Conservation (phyloP, 305 asterid species). For the Fraxinus velutina region DNA sequence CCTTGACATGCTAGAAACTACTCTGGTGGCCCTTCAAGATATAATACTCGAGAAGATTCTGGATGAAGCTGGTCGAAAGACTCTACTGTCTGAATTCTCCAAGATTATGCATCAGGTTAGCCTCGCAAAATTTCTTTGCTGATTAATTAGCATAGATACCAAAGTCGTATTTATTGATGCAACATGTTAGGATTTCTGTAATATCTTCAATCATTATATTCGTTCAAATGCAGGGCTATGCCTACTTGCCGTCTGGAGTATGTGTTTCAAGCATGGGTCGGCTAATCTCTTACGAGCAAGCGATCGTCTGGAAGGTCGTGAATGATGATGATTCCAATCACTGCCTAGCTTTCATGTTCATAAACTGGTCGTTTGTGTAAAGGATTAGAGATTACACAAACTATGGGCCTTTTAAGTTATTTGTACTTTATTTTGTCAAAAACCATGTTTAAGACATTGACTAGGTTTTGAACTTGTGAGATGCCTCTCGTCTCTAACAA, state of each 20-base stretch:
- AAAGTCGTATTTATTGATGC: background rate
- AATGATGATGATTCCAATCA: constrained; percentile 76
- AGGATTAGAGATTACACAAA: constrained; percentile 8
- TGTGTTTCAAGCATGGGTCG: constrained; percentile 97
- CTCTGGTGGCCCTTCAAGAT: constrained; percentile 85
- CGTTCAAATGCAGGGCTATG: constrained; percentile 53
- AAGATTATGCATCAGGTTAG: constrained; percentile 92
- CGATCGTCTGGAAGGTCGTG: constrained; percentile 83
- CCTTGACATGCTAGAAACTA: constrained; percentile 97
- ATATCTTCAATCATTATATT: background rate
- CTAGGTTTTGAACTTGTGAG: constrained; percentile 23
- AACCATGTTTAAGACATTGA: constrained; percentile 16
- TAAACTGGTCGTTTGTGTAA: constrained; percentile 92
- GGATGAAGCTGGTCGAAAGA: constrained; percentile 81
- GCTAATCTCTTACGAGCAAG: constrained; percentile 82
- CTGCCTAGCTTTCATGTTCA: constrained; percentile 91
- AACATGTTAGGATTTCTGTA: background rate
- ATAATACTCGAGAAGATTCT: constrained; percentile 89
- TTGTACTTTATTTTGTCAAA: constrained; percentile 32
- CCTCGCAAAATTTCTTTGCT: background rate
- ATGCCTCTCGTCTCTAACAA: constrained; percentile 14
- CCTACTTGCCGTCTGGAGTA: constrained; percentile 73
- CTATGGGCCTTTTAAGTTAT: constrained; percentile 28
- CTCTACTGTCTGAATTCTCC: constrained; percentile 75
- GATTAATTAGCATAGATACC: background rate